Evolutionary conservation across 2,329 filamentous ascomycete species (phyloP), one percentile per base, ranked within the genome.

Genomic region (Colletotrichum kahawae): DNA sequence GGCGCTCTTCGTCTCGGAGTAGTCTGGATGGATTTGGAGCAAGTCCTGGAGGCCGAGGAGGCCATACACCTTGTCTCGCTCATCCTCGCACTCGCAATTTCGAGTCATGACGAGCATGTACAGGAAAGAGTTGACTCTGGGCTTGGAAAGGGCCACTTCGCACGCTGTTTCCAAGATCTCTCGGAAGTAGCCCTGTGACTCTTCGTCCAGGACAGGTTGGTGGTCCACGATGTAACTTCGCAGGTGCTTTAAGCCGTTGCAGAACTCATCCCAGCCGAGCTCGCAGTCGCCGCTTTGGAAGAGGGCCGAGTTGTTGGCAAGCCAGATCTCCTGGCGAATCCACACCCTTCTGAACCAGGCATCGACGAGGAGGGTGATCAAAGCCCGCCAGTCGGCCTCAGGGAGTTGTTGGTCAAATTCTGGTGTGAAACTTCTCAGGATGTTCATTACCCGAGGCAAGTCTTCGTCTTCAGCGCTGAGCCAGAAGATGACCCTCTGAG

Each of bases 21-120:
- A 65, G 62, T 65, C 62, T n/a, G 62, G 62, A 0, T 33, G 0
- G 7, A 65, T 51, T 3, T 31, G 8, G 1, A 51, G 16, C 12
- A 18, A 12, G 0, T 29, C 21, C 12, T 24, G 36, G 0, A 65
- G 7, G 24, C 62, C 38, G 4, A 51, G 16, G 5, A 65, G 29
- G 24, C 62, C 62, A 36, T 65, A 65, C 8, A 65, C 29, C 24
- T 27, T 51, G 36, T 51, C 62, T 4, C 62, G 12, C 38, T 24
- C 36, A 13, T 65, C 62, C 2, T 38, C 24, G 2, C 62, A 65
- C 18, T 65, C 36, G 9, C 36, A 51, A 7, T 29, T 24, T 10
- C 43, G 43, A 0, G 43, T 48, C 43, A 48, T 48, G 10, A 48
- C 43, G 18, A 21, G 43, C 43, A 48, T 48, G 10, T 48, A 48